Conservation (phyloP, 2,329 filamentous ascomycete species). For the Aureobasidium leucospermi region DNA sequence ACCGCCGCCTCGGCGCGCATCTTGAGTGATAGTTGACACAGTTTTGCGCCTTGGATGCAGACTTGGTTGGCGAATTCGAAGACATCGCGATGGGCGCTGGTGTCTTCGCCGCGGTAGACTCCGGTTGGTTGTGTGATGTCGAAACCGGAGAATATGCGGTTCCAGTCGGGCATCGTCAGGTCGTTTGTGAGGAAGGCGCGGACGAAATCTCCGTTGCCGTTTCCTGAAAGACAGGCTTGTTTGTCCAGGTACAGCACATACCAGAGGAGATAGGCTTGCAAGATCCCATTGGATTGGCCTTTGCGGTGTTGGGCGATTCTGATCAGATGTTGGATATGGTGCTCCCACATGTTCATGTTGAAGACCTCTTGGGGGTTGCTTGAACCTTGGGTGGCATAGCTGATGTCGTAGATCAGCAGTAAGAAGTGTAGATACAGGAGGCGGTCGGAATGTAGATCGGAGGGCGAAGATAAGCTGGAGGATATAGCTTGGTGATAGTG, state of each 20-base stretch:
- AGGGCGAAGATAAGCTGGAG: conserved; percentile 35
- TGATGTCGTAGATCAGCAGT: conserved; percentile 50
- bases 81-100: conserved; percentile 27
- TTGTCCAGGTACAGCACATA: conserved; percentile 48
- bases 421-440: conserved; percentile 51
- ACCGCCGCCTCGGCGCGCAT: conserved; percentile 31
- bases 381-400: conserved; percentile 34
- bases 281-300: conserved; percentile 31
- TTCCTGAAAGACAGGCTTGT: conserved; percentile 42
- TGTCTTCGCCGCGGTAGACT: background rate
- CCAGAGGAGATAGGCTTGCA: conserved; percentile 47
- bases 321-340: conserved; percentile 46
- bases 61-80: conserved; percentile 41
- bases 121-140: background rate
- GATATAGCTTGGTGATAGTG: conserved; percentile 48
- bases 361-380: conserved; percentile 36
- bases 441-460: conserved; percentile 50
- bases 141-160: background rate
- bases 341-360: conserved; percentile 44
- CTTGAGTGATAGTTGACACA: conserved; percentile 37
- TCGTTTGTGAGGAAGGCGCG: conserved; percentile 12
- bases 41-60: conserved; percentile 36
- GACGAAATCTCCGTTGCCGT: conserved; percentile 5
- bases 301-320: conserved; percentile 42
- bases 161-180: conserved; percentile 3